These are phyloP conservation scores for Diddensiella santjacobensis DNA, from an alignment of 805 yeast species.

Conservation along the genomic window DNA sequence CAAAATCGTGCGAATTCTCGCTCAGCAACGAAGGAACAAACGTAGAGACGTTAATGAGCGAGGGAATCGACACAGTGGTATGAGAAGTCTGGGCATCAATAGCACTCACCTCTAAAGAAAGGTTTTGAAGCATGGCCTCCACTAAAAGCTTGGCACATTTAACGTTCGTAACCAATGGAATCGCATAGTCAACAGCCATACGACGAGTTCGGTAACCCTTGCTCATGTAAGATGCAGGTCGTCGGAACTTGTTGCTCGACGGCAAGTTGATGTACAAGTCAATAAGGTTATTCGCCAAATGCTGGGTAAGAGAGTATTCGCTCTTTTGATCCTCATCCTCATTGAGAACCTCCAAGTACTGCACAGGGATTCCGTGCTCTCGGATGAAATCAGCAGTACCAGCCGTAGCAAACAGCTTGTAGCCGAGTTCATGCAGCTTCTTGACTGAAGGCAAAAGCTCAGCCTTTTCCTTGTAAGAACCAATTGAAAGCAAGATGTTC, in stretches of 20 bases:
- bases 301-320: constrained; percentile 94
- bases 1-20: constrained; percentile 53
- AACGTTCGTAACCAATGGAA: constrained; percentile 95
- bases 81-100: constrained; percentile 91
- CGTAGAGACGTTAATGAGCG: constrained; percentile 77
- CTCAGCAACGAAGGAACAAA: constrained; percentile 65
- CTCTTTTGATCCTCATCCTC: constrained; percentile 68
- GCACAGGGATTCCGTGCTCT: constrained; percentile 92
- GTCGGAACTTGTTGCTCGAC: constrained; percentile 92
- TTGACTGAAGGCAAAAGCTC: constrained; percentile 87
- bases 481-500: constrained; percentile 88
- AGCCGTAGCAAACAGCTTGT: constrained; percentile 90
- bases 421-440: constrained; percentile 79
- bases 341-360: constrained; percentile 82
- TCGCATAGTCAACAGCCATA: constrained; percentile 98
- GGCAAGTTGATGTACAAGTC: constrained; percentile 96
- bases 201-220: constrained; percentile 98
- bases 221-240: constrained; percentile 97
- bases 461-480: constrained; percentile 93
- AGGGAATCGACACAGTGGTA: constrained; percentile 76
- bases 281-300: constrained; percentile 92
- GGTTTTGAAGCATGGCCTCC: constrained; percentile 78
- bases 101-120: constrained; percentile 57
- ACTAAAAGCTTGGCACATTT: constrained; percentile 93
- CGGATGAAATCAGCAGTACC: constrained; percentile 98